Evolutionary conservation across 495 filamentous ascomycete species (phyloP), one percentile per base, ranked within the genome.

Genomic region (Hyphodiscus hymeniophilus): DNA sequence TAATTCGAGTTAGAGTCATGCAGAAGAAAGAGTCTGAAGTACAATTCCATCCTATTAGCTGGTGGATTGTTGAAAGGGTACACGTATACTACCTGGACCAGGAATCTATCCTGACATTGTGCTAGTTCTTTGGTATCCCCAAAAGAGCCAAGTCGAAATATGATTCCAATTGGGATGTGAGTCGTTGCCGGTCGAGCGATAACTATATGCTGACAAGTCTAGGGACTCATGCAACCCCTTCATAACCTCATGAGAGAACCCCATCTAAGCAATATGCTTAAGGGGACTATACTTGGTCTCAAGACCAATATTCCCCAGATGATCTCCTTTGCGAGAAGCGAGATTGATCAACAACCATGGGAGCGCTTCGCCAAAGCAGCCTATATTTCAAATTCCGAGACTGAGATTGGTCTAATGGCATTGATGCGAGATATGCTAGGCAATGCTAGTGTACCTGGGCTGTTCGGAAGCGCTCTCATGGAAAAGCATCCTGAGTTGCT

Each of bases 311-410:
- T 72, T 46, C 52, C 69, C 51, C 71, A 75, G 43, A 50, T 85
- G 24, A 74, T 84, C 21, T 76, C 73, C 5, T 82, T 80, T 51
- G 69, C 63, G 30, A 62, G 65, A n/a, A 79, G 77, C 38, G 56
- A 71, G 4, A 74, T 84, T 21, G 81, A 86, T 51, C 74, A 82
- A 51, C 65, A 65, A 45, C 63, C 60, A 0, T 84, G 81, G 81
- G 81, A 85, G 58, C 73, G 77, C 5, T 58, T 52, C 17, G 68
- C 65, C 17, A 54, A 63, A 3, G 65, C 72, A 1, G 56, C 58
- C 42, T 28, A 61, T 63, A 45, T 59, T 59, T 32, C 54, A 48
- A 18, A 30, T 16, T 50, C 50, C 16, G 56, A 65, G 18, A 74
- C 73, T 21, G 73, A 80, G 49, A 66, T 68, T 11, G 68, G 68